Base-by-base conservation (phyloP, 2,329 filamentous ascomycete species). In the Venturia pyrina region DNA sequence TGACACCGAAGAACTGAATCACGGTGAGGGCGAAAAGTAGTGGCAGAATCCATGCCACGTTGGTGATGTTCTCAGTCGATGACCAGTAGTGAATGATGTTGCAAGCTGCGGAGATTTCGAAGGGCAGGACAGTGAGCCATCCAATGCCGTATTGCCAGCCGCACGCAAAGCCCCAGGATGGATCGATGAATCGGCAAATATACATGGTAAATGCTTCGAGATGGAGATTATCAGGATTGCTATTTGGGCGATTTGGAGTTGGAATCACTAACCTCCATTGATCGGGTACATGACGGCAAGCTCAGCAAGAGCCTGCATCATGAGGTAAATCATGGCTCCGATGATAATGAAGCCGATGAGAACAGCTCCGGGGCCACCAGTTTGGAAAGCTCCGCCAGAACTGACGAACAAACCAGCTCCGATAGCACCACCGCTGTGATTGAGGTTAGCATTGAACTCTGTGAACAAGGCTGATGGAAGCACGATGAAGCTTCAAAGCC, bases 311-410 rank as follows among this genome's bases (percentile, higher is more conserved):
- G 66, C 67, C 41, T 70, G 68, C 64, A 67, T 68, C 56, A 66
- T 46, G 57, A 66, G 64, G 43, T 66, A 65, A n/a, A 66, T 34
- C 65, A 64, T 63, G 65, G 13, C 37, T 57, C 84, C 84, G 70
- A 87, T 78, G 67, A 87, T 81, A 6, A 80, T 70, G 71, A 85
- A 87, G 65, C 73, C 73, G 59, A 78, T 65, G n/a, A 78, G 67
- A 66, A 68, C 37, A 28, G 66, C 37, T 37, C 48, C 65, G 3
- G 65, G 65, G 19, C 65, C 64, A 53, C 64, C 64, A 62, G 53
- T 66, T 40, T 66, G 64, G 28, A 66, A 62, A 40, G 64, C 73
- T 63, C 74, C 69, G 17, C 75, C 73, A 11, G 74, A 69, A 1
- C 74, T 76, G 24, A 76, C 71, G 60, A 76, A 78, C 17, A 80